These are phyloP conservation scores for Boletus subcaerulescens DNA, from an alignment of 768 basidiomycete genomes.

Conservation along the genomic window DNA sequence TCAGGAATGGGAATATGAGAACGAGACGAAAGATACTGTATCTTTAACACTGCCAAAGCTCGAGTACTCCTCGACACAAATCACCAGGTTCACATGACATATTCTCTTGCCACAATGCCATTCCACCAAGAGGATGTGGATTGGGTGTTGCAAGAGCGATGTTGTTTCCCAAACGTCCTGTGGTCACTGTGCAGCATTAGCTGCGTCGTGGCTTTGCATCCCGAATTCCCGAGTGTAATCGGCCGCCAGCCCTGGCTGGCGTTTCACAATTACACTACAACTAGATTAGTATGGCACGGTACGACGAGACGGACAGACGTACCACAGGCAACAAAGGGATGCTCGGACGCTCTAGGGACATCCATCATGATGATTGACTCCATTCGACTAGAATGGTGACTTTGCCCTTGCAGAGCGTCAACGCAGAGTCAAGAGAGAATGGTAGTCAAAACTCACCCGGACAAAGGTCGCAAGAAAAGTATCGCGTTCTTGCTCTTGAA, in stretches of 20 bases:
- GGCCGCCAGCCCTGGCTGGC: constrained; percentile 14
- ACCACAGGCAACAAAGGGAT: constrained; percentile 2
- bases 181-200: neutral
- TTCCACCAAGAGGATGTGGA: too few species aligned
- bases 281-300: neutral
- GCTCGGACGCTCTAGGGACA: neutral
- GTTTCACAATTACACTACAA: constrained; percentile 1
- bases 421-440: neutral
- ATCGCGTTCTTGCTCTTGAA: too few species aligned
- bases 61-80: neutral
- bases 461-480: neutral
- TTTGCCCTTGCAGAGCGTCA: neutral
- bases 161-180: neutral
- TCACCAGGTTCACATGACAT: neutral
- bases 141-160: neutral
- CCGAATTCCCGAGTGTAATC: neutral
- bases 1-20: too few species aligned
- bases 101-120: neutral
- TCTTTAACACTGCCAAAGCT: too few species aligned
- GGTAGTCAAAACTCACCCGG: neutral
- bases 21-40: too few species aligned
- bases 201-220: neutral
- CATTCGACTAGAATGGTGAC: neutral
- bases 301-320: neutral
- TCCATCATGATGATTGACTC: neutral